Percentiles rank a stretch among this genome's conserved stretches.
phyloP scores from a whole-genome alignment of 306 rosid species.

The Alnus glutinosa region DNA sequence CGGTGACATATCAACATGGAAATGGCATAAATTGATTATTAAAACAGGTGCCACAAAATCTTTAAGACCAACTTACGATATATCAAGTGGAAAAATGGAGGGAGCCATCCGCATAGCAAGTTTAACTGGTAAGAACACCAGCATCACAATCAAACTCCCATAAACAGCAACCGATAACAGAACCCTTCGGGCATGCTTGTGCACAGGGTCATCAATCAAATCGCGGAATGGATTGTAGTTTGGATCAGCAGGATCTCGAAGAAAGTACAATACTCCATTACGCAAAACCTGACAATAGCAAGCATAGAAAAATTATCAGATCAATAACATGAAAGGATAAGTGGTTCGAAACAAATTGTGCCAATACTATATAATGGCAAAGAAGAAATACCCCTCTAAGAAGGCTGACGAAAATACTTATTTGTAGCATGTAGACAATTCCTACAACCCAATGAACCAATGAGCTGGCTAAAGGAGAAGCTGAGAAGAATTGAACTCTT shows the following conservation, averaged over 20 bases:
- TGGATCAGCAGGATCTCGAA: constrained; percentile 98
- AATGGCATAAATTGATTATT: background rate
- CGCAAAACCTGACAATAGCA: constrained; percentile 81
- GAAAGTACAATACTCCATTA: constrained; percentile 93
- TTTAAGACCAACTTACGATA: constrained; percentile 61
- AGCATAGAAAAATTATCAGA: constrained; percentile 6
- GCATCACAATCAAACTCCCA: constrained; percentile 98
- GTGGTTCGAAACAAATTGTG: constrained; percentile 14
- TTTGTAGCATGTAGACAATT: constrained; percentile 94
- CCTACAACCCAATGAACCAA: constrained; percentile 99
- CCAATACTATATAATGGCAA: constrained; percentile 10
- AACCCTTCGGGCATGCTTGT: constrained; percentile 99
- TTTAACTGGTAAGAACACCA: constrained; percentile 93
- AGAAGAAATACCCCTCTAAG: constrained; percentile 86
- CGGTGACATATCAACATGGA: background rate
- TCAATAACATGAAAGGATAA: background rate
- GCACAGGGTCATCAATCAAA: constrained; percentile 97
- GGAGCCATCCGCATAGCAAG: constrained; percentile 96
- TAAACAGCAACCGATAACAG: constrained; percentile 92
- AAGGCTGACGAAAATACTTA: constrained; percentile 98
- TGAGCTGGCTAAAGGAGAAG: constrained; percentile 94
- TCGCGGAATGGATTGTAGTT: constrained; percentile 99
- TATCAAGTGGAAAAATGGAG: constrained; percentile 91
- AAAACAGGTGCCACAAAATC: constrained; percentile 21
- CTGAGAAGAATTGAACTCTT: constrained; percentile 93